phyloP scores from a whole-genome alignment of 2,329 filamentous ascomycete genomes.

The Neopestalotiopsis clavispora region DNA sequence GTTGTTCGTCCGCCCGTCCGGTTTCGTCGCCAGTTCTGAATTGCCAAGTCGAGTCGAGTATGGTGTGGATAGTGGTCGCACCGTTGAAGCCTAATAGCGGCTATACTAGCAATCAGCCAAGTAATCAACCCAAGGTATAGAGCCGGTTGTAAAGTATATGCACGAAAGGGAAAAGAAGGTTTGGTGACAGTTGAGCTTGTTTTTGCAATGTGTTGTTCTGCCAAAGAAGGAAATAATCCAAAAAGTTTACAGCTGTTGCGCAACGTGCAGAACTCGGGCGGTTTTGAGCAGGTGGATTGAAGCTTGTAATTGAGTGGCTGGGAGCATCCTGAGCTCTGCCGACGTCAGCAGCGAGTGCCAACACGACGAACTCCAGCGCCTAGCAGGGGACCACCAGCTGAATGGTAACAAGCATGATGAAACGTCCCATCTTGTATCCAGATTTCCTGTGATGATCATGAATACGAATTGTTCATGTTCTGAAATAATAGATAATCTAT shows the following conservation, averaged over 20 bases:
- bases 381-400: neutral
- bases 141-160: neutral
- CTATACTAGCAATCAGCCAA: neutral
- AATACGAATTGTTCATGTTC: neutral
- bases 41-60: constrained; percentile 9
- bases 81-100: constrained; percentile 12
- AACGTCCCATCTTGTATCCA: neutral
- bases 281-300: constrained; percentile 11
- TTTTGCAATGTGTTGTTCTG: neutral
- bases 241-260: neutral
- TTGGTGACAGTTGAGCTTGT: neutral
- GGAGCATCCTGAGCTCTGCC: constrained; percentile 7
- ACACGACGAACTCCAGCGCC: neutral
- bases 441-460: neutral
- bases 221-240: neutral
- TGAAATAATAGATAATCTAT: neutral
- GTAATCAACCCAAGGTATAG: neutral
- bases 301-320: constrained; percentile 18
- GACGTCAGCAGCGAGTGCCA: constrained; percentile 9
- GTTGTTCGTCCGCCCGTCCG: neutral
- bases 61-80: constrained; percentile 3
- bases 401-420: neutral
- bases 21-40: neutral
- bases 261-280: neutral
- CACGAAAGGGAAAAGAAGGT: constrained; percentile 3